A percentile compares a stretch with the other conserved stretches of the same genome.
These are phyloP conservation scores for Barnettozyma pratensis DNA, from an alignment of 805 yeast species.

Conservation along the genomic window DNA sequence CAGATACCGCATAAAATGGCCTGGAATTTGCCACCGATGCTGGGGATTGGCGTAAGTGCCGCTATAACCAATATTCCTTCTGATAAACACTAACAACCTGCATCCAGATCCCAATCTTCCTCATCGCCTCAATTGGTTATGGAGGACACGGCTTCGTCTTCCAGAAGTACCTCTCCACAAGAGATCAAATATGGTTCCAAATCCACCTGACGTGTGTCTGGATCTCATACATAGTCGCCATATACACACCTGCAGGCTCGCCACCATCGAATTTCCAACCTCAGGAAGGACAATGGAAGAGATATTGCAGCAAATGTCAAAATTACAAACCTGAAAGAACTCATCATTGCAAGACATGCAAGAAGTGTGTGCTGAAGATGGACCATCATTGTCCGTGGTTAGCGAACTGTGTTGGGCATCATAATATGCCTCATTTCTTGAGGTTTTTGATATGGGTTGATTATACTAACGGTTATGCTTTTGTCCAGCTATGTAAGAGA, in stretches of 20 bases:
- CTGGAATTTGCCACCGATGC: constrained; percentile 15
- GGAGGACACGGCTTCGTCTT: constrained; percentile 57
- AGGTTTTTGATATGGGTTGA: constrained; percentile 70
- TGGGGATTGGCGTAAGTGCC: constrained; percentile 18
- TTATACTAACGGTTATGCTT: constrained; percentile 42
- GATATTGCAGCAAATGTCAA: constrained; percentile 72
- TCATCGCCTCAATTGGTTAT: constrained; percentile 58
- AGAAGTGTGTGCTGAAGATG: constrained; percentile 75
- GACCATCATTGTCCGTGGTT: constrained; percentile 97
- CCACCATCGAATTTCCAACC: constrained; percentile 50
- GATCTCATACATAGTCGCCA: constrained; percentile 72
- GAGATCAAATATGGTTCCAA: constrained; percentile 44
- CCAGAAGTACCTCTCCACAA: constrained; percentile 32
- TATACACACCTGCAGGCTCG: constrained; percentile 59
- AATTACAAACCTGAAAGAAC: constrained; percentile 73
- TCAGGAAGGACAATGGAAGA: constrained; percentile 46
- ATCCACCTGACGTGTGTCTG: constrained; percentile 51
- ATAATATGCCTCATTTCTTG: constrained; percentile 72
- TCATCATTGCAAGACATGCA: constrained; percentile 81
- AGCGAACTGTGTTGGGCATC: constrained; percentile 79
- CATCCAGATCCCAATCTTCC: constrained; percentile 52
- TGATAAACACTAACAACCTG: constrained; percentile 6
- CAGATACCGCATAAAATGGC: constrained; percentile 7
- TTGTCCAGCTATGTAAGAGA: constrained; percentile 37
- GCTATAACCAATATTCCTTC: background rate